Evolutionary conservation across 805 yeast genomes (phyloP), one percentile per base, ranked within the genome.

Genomic region (Cyberlindnera subsufficiens): DNA sequence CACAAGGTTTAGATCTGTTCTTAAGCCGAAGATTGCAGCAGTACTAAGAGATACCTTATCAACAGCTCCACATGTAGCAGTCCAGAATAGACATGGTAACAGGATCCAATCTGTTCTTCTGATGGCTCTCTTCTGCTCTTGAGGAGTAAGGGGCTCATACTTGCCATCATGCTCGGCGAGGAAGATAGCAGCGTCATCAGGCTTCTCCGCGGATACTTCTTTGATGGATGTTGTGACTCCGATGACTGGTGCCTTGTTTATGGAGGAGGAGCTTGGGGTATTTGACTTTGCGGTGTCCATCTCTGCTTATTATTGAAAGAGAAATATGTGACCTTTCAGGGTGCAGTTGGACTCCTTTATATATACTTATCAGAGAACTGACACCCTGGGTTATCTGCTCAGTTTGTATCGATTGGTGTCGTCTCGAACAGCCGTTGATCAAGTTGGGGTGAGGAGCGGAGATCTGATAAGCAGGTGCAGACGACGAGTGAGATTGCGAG

Each of bases 1-100:
- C n/a, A 47, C 46, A 57, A 75, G 60, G 25, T 65, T 42, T 19
- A 60, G 60, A 51, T 70, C 76, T 9, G 51, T 50, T 40, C 62
- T 61, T 33, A 75, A 48, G 11, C 77, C 77, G 49, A 71, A 64
- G 36, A 74, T 61, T 5, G 77, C 68, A 5, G 77, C 77, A 49
- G 67, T 69, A 13, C 70, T 58, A 20, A 65, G 59, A 10, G 72
- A 61, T 15, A 63, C 58, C 46, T 74, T 74, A 52, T 73, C 78
- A 58, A 72, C 66, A 43, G 66, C 66, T 47, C 68, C 68, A 36
- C 53, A 51, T 29, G 66, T 59, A 39, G 63, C 65, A 11, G 66
- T 54, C 47, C 54, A 50, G 45, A 64, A 67, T 34, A 65, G 58
- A 30, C 63, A 48, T 3, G 74, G 74, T 42, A 69, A 45, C 32